Percentiles rank a stretch among this genome's conserved stretches.
phyloP scores from a whole-genome alignment of 805 yeast genomes.

The Diddensiella caesifluorescens region DNA sequence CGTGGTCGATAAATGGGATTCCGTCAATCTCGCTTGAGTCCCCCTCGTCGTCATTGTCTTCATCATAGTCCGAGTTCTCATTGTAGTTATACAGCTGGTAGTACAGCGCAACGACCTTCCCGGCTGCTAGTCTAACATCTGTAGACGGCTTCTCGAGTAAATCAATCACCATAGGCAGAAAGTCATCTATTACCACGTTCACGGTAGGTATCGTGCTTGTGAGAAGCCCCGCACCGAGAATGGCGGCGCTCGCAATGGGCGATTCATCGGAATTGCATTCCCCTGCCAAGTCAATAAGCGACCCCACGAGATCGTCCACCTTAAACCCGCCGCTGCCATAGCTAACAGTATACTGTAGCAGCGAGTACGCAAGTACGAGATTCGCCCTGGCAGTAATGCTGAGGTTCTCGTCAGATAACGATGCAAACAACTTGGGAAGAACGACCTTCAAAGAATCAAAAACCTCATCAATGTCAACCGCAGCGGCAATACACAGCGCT shows the following conservation, averaged over 20 bases:
- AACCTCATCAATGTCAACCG: slow-evolving; percentile 24
- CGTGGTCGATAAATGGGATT: slow-evolving; percentile 42
- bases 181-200: slow-evolving; percentile 40
- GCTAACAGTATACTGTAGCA: slow-evolving; percentile 27
- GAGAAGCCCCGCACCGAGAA: slow-evolving; percentile 28
- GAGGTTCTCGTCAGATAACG: slow-evolving; percentile 10
- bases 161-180: slow-evolving; percentile 38
- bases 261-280: slow-evolving; percentile 21
- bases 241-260: slow-evolving; percentile 28
- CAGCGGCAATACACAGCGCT: slow-evolving; percentile 25
- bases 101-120: slow-evolving; percentile 49
- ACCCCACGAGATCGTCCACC: slow-evolving; percentile 25
- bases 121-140: slow-evolving; percentile 51
- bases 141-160: slow-evolving; percentile 40
- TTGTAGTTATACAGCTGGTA: slow-evolving; percentile 47
- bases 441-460: slow-evolving; percentile 17
- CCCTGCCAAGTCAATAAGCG: slow-evolving; percentile 27
- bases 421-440: slow-evolving; percentile 17
- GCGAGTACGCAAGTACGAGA: slow-evolving; percentile 26
- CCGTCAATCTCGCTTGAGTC: slow-evolving; percentile 49
- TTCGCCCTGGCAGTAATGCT: slow-evolving; percentile 21
- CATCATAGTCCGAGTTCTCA: slow-evolving; percentile 37
- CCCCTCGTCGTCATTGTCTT: slow-evolving; percentile 25
- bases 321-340: slow-evolving; percentile 34
- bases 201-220: slow-evolving; percentile 31